Evolutionary conservation across 2,329 filamentous ascomycete species (phyloP), one percentile per base, ranked within the genome.

Genomic region (Diaporthe sp.): DNA sequence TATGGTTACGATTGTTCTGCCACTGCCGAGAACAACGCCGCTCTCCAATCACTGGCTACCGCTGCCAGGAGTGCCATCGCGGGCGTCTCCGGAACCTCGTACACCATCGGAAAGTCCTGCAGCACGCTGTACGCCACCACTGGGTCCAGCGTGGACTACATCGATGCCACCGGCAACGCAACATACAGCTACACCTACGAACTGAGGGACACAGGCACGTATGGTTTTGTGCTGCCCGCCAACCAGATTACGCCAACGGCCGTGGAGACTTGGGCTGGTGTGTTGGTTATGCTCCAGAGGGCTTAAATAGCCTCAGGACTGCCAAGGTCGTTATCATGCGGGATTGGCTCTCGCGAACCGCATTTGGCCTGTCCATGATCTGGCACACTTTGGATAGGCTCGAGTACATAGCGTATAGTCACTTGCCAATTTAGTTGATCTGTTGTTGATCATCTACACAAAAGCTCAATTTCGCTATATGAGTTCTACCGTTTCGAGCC

Each of bases 141-240:
- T 3, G 82, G 83, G 0, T 78, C 80, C 25, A 80, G 80, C 0
- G 81, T 80, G 0, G 82, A 83, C 55, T 82, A 82, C 20, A 72
- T 81, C 1, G 80, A 80, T 47, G 78, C 79, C 8, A 73, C 80
- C 0, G 80, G 78, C 22, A 74, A 78, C 1, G 81, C 81, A 1
- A 82, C 86, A 65, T 84, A 83, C 12, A 84, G 84, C 2, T 86
- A 84, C 80, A 85, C 84, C 2, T 82, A 86, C 20, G 85, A 86
- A 79, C 80, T 85, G 13, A 76, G 82, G n/a, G 78, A 78, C n/a
- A 68, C 53, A 17, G 82, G 82, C 3, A 79, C 80, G 34, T 83
- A 82, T 34, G 85, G 85, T 0, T 86, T 86, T 47, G 79, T 85
- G 12, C 79, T 86, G 53, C 85, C 85, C 0, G 80, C 84, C 0